Conservation (phyloP, 768 basidiomycete genomes). For the Holtermannia corniformis region DNA sequence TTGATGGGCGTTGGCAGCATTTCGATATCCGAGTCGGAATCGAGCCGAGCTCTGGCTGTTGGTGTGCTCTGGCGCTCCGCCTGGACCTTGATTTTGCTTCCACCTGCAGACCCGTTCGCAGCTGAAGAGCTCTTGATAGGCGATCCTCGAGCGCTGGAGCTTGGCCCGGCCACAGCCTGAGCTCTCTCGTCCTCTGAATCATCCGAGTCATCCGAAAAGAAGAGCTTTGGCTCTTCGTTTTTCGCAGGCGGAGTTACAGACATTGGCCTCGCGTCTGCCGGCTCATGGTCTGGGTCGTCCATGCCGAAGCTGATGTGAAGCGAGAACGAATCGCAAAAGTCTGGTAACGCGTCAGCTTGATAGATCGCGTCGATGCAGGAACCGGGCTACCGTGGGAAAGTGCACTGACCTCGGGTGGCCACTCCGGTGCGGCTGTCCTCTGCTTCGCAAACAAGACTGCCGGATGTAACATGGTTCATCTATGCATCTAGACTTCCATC, state of each 20-base stretch:
- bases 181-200: no score
- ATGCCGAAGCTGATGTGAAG: background rate
- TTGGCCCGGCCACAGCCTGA: background rate
- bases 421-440: no score
- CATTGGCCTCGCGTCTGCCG: background rate
- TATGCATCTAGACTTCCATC: slow-evolving; percentile 64
- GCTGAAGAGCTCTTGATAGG: background rate
- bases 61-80: no score
- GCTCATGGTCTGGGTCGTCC: background rate
- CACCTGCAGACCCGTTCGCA: background rate
- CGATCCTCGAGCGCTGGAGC: background rate
- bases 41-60: no score
- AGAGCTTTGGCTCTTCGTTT: background rate
- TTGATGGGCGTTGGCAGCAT: slow-evolving; percentile 6
- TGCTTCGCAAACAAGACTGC: no score
- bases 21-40: background rate
- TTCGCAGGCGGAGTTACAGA: background rate
- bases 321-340: no score
- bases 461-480: no score
- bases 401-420: no score
- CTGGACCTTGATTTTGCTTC: background rate
- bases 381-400: no score
- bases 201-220: background rate
- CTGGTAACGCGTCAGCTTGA: background rate
- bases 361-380: no score